Evolutionary conservation across 177 flowering plant genomes (phyloP), one percentile per base, ranked within the genome.

Genomic region (Telopea speciosissima): DNA sequence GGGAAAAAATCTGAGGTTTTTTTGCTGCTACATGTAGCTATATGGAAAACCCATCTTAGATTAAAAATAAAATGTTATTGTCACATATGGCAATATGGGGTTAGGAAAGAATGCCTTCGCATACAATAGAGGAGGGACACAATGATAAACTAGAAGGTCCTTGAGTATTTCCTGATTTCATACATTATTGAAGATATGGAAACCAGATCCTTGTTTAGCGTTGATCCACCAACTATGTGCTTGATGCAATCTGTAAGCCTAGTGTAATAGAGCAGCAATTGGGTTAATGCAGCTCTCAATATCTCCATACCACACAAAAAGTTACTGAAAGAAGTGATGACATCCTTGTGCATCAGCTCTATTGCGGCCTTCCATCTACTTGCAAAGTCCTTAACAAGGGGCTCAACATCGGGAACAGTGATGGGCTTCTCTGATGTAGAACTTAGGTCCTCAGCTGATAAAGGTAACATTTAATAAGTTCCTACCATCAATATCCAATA

Each of bases 291-390:
- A 73, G 97, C 96, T 82, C 95, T 89, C 71, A 95, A 79, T 79
- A 95, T 95, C 69, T 95, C 99, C 98, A 93, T 91, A 24, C 99
- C 99, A 62, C 97, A 90, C 66, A 95, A 80, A 79, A 95, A 95
- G 79, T 90, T 95, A 81, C 99, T 95, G 82, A 95, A 95, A 45
- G 98, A 93, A 19, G 96, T 95, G 52, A 95, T 95, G 59, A 95
- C 97, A 74, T 91, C 98, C 75, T 89, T 95, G 88, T 95, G 99
- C 98, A 95, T 95, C 74, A 91, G 76, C 81, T 95, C 98, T 68
- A 93, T 95, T 42, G 97, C 96, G 25, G 86, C 83, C 75, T 95
- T 95, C 99, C 99, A 93, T 81, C 98, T 83, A 74, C 90, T 82
- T 1, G 82, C 93, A 70, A 95, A 96, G 78, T 96, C 99, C 82